phyloP scores from a whole-genome alignment of 257 asterid species.

The Przewalskia tangutica region DNA sequence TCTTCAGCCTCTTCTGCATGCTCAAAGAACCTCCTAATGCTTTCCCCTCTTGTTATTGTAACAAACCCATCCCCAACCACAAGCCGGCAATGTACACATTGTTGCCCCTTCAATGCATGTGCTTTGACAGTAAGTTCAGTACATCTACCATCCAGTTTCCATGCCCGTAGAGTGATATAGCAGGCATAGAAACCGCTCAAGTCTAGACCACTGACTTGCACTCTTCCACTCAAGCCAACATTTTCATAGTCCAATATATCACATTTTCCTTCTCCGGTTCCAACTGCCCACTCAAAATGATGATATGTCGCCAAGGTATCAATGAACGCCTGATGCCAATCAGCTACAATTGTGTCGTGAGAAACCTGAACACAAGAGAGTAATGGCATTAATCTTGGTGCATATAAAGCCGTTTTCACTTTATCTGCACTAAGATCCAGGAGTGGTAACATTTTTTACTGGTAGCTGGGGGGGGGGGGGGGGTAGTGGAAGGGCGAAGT shows the following conservation, averaged over 20 bases:
- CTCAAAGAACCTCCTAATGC: slow-evolving; percentile 79
- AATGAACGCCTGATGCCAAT: slow-evolving; percentile 79
- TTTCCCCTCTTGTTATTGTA: slow-evolving; percentile 67
- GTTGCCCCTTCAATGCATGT: slow-evolving; percentile 87
- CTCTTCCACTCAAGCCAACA: slow-evolving; percentile 84
- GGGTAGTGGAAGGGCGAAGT: too few species aligned
- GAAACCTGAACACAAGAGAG: slow-evolving; percentile 56
- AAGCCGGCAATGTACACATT: slow-evolving; percentile 91
- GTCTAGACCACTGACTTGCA: slow-evolving; percentile 81
- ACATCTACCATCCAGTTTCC: slow-evolving; percentile 82
- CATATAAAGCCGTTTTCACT: neutral
- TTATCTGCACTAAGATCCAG: neutral
- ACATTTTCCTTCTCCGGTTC: slow-evolving; percentile 90
- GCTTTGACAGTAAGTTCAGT: slow-evolving; percentile 86
- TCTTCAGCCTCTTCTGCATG: slow-evolving; percentile 99
- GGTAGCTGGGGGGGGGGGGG: neutral
- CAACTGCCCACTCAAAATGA: slow-evolving; percentile 97
- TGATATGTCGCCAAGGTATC: slow-evolving; percentile 66
- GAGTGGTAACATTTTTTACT: neutral
- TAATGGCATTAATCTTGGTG: slow-evolving; percentile 12
- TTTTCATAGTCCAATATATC: slow-evolving; percentile 83
- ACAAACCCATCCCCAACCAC: slow-evolving; percentile 89
- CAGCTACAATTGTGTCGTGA: slow-evolving; percentile 73
- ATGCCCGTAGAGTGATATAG: slow-evolving; percentile 81
- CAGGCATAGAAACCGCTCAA: slow-evolving; percentile 74